phyloP scores from a whole-genome alignment of 106 monocot genomes.

The Dioscorea alata region DNA sequence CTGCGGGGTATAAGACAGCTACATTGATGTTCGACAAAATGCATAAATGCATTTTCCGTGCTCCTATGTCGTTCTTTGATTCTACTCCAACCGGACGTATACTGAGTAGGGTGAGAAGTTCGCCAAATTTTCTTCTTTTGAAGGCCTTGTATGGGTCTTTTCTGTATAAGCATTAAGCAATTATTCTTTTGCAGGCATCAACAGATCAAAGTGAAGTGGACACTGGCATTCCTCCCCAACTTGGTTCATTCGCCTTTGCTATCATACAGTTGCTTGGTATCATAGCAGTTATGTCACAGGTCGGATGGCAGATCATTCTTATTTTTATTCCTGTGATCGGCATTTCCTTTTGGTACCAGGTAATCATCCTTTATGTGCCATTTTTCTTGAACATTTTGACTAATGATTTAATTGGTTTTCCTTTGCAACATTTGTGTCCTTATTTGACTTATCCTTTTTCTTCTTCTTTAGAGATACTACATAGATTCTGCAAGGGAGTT shows the following conservation, averaged over 20 bases:
- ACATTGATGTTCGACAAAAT: conserved; percentile 74
- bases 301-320: conserved; percentile 84
- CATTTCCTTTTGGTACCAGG: conserved; percentile 84
- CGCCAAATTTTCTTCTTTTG: background rate
- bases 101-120: conserved; percentile 58
- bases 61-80: conserved; percentile 95
- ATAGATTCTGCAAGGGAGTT: conserved; percentile 65
- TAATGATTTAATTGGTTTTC: no score
- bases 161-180: background rate
- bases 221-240: conserved; percentile 34
- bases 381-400: no score
- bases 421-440: background rate
- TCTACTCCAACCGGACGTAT: conserved; percentile 88
- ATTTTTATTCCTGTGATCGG: conserved; percentile 72
- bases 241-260: conserved; percentile 60
- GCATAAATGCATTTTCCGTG: conserved; percentile 69
- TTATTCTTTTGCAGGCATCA: conserved; percentile 45
- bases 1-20: conserved; percentile 72
- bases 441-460: conserved; percentile 3
- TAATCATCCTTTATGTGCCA: conserved; percentile 8
- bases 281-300: conserved; percentile 83
- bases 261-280: conserved; percentile 77
- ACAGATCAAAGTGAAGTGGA: conserved; percentile 89
- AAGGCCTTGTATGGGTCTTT: no score
- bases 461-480: conserved; percentile 55